These are phyloP conservation scores for Xylariaceae sp. DNA, from an alignment of 2,329 filamentous ascomycete species.

Conservation along the genomic window DNA sequence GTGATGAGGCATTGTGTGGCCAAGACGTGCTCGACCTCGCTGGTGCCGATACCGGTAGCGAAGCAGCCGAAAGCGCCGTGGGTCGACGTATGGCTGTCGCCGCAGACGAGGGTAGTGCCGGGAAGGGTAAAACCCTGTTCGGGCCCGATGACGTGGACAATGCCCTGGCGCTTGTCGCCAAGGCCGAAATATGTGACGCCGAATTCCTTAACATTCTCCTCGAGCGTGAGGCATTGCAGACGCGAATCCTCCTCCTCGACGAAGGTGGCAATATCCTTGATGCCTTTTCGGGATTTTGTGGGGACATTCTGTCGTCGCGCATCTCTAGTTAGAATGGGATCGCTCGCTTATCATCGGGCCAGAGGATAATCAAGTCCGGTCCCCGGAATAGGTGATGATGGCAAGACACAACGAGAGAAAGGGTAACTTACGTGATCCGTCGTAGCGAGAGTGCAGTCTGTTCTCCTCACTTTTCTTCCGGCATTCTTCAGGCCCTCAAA, in stretches of 20 bases:
- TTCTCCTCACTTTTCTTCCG: conserved; percentile 78
- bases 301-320: conserved; percentile 69
- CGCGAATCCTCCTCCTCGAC: conserved; percentile 92
- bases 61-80: conserved; percentile 94
- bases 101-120: conserved; percentile 93
- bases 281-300: conserved; percentile 80
- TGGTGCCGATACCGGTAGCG: conserved; percentile 95
- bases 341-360: conserved; percentile 11
- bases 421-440: conserved; percentile 78
- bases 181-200: conserved; percentile 96
- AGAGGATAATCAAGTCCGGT: too few relatives aligned
- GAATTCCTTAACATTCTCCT: conserved; percentile 96
- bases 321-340: conserved; percentile 5
- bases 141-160: conserved; percentile 96
- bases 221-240: conserved; percentile 88
- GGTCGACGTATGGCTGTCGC: conserved; percentile 96
- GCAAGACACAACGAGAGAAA: background rate
- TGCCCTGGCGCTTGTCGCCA: conserved; percentile 92
- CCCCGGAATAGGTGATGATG: conserved; percentile 3
- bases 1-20: conserved; percentile 95
- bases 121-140: conserved; percentile 98
- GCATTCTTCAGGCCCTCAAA: conserved; percentile 94
- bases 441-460: conserved; percentile 93
- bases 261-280: conserved; percentile 91
- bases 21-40: conserved; percentile 96